Conservation (phyloP, 176 grass and related monocot genomes). For the Eleusine coracana region DNA sequence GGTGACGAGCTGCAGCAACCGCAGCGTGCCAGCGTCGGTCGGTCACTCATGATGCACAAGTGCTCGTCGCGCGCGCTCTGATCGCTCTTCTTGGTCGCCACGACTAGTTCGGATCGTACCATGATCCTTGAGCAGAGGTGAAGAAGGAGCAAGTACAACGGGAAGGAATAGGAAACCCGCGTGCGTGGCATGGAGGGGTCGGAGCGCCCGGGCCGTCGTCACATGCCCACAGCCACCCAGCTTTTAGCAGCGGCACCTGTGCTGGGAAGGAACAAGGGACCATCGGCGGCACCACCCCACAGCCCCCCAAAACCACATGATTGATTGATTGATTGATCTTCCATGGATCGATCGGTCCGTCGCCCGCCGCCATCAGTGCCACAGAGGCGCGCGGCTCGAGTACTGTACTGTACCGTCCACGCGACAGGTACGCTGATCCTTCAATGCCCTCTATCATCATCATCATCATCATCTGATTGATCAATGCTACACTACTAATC, state of each 20-base stretch:
- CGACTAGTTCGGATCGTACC: too few relatives aligned
- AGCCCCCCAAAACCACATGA: neutral
- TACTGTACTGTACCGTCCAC: too few relatives aligned
- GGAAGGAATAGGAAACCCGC: neutral
- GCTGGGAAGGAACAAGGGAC: neutral
- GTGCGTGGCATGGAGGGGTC: conserved; percentile 6
- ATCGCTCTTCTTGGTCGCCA: too few relatives aligned
- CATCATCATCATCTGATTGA: neutral
- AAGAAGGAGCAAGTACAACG: neutral
- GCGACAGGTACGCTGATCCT: neutral
- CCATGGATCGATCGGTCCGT: neutral
- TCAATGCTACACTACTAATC: neutral
- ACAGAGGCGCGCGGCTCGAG: too few relatives aligned
- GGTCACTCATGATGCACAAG: too few relatives aligned
- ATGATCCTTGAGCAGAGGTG: too few relatives aligned
- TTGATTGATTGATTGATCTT: conserved; percentile 17
- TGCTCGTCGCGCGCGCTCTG: neutral
- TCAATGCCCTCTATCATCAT: neutral
- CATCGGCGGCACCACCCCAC: neutral
- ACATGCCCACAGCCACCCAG: neutral
- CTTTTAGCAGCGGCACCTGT: neutral
- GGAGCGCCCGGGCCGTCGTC: neutral
- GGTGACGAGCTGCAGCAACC: neutral
- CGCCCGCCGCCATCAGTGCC: neutral
- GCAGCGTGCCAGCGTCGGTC: conserved; percentile 4